These are phyloP conservation scores for Vitis hybrid DNA, from an alignment of 177 flowering plant species.

Conservation along the genomic window DNA sequence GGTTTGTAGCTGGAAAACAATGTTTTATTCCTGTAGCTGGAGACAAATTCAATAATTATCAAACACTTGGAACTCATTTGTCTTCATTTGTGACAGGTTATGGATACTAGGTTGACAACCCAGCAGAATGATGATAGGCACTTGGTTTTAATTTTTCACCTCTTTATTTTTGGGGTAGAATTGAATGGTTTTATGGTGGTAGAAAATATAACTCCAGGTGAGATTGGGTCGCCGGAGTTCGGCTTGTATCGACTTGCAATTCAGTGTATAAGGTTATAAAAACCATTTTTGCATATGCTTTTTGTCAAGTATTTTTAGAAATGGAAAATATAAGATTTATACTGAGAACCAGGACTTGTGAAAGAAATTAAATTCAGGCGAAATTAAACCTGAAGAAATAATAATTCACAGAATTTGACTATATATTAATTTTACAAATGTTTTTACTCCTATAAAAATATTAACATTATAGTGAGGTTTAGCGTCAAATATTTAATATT, in stretches of 20 bases:
- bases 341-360: no score
- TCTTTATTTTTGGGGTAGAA: no score
- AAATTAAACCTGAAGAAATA: no score
- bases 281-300: constrained; percentile 1
- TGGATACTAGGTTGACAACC: constrained; percentile 22
- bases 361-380: no score
- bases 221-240: constrained; percentile 1
- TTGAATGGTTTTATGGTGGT: not conserved
- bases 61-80: not conserved
- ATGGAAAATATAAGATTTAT: no score
- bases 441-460: no score
- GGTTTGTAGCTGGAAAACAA: constrained; percentile 26
- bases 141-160: no score
- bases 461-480: no score
- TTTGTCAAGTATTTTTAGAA: not conserved
- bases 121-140: not conserved
- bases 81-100: constrained; percentile 20
- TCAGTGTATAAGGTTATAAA: constrained; percentile 1
- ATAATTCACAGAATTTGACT: no score
- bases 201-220: constrained; percentile 3
- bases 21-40: not conserved
- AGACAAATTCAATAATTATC: no score
- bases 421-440: no score
- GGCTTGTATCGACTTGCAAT: not conserved
- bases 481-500: no score